Base-by-base conservation (phyloP, 73 alveolate species). In the Stentor coeruleus region DNA sequence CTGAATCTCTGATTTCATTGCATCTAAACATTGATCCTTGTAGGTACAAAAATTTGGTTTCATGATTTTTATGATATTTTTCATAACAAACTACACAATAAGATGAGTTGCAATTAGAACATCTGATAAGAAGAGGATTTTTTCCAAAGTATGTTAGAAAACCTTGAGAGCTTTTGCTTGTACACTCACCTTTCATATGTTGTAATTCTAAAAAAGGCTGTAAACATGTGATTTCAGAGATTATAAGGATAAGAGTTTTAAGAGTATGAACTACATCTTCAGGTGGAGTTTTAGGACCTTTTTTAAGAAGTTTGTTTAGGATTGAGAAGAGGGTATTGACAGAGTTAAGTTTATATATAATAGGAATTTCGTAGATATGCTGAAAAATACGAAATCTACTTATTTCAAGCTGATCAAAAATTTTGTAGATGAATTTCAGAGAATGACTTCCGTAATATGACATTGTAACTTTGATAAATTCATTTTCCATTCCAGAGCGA, bases 51-150 rank as follows among this genome's bases (percentile, higher is more conserved):
- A 66, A 66, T 0, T 40, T 20, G 26, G n/a, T 20, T 31, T 2
- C 37, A 66, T 66, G 79, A 2, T 66, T 66, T 26, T 33, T 20
- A 66, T 66, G 79, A 2, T 31, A 33, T 20, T 0, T 0, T 20
- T 20, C n/a, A 66, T 26, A 66, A 2, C 79, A 66, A 66, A 33
- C 15, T 33, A 31, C 33, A 40, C 79, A 66, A 26, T 40, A 49
- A 20, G 66, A 11, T 6, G 6, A 49, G 66, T 49, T 49, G 66
- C 66, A 49, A 11, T 49, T 6, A 49, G 66, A 49, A 49, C 66
- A 49, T 49, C 66, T 49, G 66, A 49, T 49, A 66, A 66, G 36
- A 14, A 66, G 33, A 66, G 79, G 79, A 33, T 66, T 66, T 66
- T 66, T 66, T 15, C 79, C 39, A 11, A 66, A 66, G 33, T 26